phyloP scores from a whole-genome alignment of 495 filamentous ascomycete genomes.

The Podospora pseudocomata region DNA sequence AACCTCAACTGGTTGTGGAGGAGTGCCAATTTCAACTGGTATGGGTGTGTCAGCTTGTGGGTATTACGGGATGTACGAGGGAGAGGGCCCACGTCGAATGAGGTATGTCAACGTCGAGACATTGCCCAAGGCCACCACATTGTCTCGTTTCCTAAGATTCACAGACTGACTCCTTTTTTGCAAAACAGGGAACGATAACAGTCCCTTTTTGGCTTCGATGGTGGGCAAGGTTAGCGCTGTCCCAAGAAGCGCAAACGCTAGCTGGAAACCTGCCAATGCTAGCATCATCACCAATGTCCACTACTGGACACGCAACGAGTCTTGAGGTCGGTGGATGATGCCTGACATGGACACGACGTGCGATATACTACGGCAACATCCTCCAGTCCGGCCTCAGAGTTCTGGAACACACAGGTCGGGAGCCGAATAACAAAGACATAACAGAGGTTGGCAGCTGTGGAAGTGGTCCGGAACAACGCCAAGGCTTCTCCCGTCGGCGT shows the following conservation, averaged over 20 bases:
- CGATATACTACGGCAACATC: neutral
- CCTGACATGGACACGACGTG: neutral
- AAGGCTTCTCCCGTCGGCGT: neutral
- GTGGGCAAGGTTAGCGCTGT: neutral
- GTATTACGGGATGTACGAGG: neutral
- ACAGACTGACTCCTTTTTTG: neutral
- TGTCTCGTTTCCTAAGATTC: neutral
- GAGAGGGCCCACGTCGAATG: neutral
- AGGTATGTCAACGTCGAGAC: neutral
- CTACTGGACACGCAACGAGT: neutral
- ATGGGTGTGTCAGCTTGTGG: neutral
- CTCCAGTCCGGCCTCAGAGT: neutral
- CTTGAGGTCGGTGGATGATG: neutral
- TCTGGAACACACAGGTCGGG: neutral
- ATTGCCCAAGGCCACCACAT: neutral
- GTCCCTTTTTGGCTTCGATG: neutral
- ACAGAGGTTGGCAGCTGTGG: neutral
- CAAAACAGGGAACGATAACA: neutral
- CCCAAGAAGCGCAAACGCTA: neutral
- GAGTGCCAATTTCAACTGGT: conserved; percentile 22
- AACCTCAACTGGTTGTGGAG: conserved; percentile 34
- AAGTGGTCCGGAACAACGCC: neutral
- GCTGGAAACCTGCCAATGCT: neutral
- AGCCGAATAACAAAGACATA: neutral
- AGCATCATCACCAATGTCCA: neutral